phyloP scores from a whole-genome alignment of 257 asterid genomes.

The Solanum appendiculatum region DNA sequence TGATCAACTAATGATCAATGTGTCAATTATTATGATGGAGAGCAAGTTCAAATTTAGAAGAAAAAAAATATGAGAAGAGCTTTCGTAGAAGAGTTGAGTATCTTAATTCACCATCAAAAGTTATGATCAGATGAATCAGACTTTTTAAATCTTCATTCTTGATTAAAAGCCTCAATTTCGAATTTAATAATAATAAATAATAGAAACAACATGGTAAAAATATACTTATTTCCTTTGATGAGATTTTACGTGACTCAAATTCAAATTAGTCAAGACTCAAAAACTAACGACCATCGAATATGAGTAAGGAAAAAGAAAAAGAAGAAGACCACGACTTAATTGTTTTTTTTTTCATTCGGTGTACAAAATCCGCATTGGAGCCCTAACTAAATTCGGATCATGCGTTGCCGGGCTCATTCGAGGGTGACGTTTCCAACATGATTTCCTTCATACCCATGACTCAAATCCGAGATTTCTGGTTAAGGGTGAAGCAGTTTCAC shows the following conservation, averaged over 20 bases:
- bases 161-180: rapidly evolving
- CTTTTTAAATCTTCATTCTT: neutral
- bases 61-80: too few species aligned
- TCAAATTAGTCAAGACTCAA: neutral
- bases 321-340: too few species aligned
- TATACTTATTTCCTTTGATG: neutral
- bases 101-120: neutral
- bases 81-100: neutral
- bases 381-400: rapidly evolving
- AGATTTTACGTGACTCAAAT: neutral
- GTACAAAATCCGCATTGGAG: too few species aligned
- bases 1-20: neutral
- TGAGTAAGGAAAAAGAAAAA: neutral
- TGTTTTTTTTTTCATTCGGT: too few species aligned
- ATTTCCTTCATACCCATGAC: rapidly evolving
- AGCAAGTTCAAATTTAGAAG: neutral
- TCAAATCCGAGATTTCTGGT: too few species aligned
- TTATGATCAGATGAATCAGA: neutral
- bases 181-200: neutral
- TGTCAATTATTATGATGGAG: neutral
- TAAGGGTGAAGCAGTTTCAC: neutral
- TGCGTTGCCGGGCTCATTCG: neutral
- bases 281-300: neutral
- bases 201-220: too few species aligned
- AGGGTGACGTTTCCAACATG: neutral